phyloP scores from a whole-genome alignment of 2,329 filamentous ascomycete species.

The Corinectria fuckeliana region DNA sequence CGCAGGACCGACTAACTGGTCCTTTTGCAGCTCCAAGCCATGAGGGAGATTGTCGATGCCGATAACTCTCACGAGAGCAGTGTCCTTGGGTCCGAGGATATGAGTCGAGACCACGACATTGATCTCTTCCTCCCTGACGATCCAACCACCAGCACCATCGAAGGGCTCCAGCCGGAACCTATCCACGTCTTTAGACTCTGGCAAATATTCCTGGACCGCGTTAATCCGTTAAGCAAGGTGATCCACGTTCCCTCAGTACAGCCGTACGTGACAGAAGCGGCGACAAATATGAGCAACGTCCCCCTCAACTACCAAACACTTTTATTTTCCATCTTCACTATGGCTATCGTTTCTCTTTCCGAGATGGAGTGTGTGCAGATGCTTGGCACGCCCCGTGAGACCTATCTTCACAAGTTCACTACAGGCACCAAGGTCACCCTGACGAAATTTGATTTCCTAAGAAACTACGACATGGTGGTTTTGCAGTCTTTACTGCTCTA shows the following conservation, averaged over 20 bases:
- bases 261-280: constrained; percentile 66
- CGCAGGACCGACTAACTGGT: not conserved
- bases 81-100: not conserved
- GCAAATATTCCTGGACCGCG: constrained; percentile 74
- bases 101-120: not conserved
- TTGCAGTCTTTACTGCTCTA: constrained; percentile 65
- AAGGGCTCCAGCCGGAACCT: not conserved
- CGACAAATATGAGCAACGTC: constrained; percentile 56
- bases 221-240: constrained; percentile 74
- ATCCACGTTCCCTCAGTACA: constrained; percentile 75
- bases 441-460: constrained; percentile 59
- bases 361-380: constrained; percentile 59
- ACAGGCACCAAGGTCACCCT: constrained; percentile 55
- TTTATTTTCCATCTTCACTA: constrained; percentile 68
- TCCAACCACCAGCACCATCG: not conserved
- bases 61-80: not conserved
- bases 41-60: not conserved
- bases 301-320: constrained; percentile 64
- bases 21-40: not conserved
- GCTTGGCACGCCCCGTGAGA: constrained; percentile 54
- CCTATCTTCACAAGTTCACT: constrained; percentile 57
- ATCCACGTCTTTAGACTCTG: constrained; percentile 72
- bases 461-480: constrained; percentile 59
- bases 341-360: constrained; percentile 61
- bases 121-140: not conserved